Evolutionary conservation across 306 rosid genomes (phyloP).

Genomic region (Dryas alaskensis): DNA sequence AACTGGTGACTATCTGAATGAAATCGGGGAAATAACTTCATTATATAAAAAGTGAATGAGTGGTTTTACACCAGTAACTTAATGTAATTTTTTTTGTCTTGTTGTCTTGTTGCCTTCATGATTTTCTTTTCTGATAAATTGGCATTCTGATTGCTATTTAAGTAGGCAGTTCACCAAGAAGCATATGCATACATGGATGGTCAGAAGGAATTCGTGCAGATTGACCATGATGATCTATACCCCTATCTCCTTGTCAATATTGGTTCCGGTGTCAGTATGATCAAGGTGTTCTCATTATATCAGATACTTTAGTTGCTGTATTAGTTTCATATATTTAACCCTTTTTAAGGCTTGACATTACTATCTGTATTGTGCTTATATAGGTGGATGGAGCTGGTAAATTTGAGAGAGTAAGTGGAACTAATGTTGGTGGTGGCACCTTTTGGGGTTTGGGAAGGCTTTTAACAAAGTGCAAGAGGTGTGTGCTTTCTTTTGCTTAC

Average conservation of each 20-base stretch:
- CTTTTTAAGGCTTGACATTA: constrained; percentile 2
- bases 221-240: constrained; percentile 72
- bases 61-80: too few relatives aligned
- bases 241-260: constrained; percentile 94
- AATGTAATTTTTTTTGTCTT: not conserved
- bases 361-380: constrained; percentile 26
- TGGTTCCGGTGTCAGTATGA: constrained; percentile 98
- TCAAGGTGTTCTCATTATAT: constrained; percentile 58
- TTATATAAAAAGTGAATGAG: too few relatives aligned
- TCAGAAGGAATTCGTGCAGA: constrained; percentile 69
- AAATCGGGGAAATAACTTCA: too few relatives aligned
- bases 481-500: constrained; percentile 8
- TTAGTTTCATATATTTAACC: constrained; percentile 18
- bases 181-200: constrained; percentile 75
- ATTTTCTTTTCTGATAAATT: constrained; percentile 20
- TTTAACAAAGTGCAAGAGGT: constrained; percentile 87
- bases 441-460: constrained; percentile 98
- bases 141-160: constrained; percentile 25
- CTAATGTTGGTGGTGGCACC: constrained; percentile 95
- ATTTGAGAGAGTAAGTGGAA: constrained; percentile 95
- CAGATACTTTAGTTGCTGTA: constrained; percentile 7
- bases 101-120: constrained; percentile 4
- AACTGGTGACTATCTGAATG: too few relatives aligned
- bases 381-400: constrained; percentile 92
- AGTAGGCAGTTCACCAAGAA: constrained; percentile 75